These are phyloP conservation scores for Quercus parvula DNA, from an alignment of 306 rosid species.

Conservation along the genomic window DNA sequence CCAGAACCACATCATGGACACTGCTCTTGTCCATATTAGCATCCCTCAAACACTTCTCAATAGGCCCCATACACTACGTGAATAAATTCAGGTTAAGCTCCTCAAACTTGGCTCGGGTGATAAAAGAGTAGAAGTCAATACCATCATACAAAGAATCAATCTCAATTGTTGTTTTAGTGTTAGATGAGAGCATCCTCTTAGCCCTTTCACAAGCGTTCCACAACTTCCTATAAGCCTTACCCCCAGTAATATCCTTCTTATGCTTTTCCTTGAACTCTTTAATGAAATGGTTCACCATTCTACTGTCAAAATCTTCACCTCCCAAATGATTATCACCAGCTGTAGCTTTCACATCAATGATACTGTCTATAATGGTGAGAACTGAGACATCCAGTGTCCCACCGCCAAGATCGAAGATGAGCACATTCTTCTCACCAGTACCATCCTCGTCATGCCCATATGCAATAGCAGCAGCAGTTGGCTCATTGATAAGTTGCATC, in stretches of 20 bases:
- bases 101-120: constrained; percentile 34
- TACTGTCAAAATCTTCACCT: constrained; percentile 41
- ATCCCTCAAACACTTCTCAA: constrained; percentile 34
- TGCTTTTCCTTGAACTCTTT: constrained; percentile 40
- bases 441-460: constrained; percentile 41
- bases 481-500: constrained; percentile 39
- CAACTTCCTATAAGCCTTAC: constrained; percentile 30
- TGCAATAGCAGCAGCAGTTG: constrained; percentile 46
- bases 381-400: constrained; percentile 43
- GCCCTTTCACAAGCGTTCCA: constrained; percentile 46
- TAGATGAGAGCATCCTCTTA: constrained; percentile 41
- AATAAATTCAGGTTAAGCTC: constrained; percentile 39
- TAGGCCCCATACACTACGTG: constrained; percentile 36
- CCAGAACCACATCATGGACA: constrained; percentile 35
- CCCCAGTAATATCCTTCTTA: constrained; percentile 39
- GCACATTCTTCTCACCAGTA: constrained; percentile 27
- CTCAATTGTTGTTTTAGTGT: constrained; percentile 35
- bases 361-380: constrained; percentile 33
- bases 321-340: constrained; percentile 41
- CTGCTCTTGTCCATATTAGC: constrained; percentile 31
- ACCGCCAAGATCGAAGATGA: constrained; percentile 37
- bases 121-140: constrained; percentile 27
- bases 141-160: constrained; percentile 40
- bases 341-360: constrained; percentile 35
- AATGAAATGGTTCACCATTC: constrained; percentile 36